phyloP scores from a whole-genome alignment of 2,329 filamentous ascomycete genomes.

The Phaeophleospora eucalypticola region DNA sequence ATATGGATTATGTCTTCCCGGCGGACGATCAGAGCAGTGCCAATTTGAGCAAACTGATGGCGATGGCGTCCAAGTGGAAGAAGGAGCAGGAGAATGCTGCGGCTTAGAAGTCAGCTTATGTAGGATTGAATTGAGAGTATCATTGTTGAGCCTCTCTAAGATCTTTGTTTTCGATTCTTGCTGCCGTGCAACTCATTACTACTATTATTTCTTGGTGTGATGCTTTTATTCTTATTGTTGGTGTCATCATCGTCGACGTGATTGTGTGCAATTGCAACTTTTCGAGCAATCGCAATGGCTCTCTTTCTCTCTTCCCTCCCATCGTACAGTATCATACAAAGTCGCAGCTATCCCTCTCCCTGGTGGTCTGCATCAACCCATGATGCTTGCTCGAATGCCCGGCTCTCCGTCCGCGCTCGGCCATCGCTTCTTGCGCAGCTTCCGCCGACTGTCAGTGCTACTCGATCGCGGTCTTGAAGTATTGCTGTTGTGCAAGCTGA shows the following conservation, averaged over 20 bases:
- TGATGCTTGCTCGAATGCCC: conserved; percentile 8
- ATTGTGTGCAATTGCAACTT: background rate
- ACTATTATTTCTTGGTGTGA: background rate
- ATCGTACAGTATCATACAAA: conserved; percentile 1
- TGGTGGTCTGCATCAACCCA: background rate
- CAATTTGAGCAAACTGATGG: conserved; percentile 77
- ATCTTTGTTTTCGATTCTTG: no score
- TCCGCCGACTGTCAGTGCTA: conserved; percentile 22
- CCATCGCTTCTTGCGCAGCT: conserved; percentile 32
- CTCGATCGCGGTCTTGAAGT: conserved; percentile 17
- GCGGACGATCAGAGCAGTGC: conserved; percentile 73
- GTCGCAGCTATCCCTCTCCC: background rate
- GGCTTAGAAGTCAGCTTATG: no score
- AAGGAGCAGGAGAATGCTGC: conserved; percentile 45
- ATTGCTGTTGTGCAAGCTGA: conserved; percentile 27
- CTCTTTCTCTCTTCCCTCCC: background rate
- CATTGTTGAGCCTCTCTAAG: no score
- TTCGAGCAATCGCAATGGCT: background rate
- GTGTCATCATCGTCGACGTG: background rate
- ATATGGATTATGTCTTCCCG: conserved; percentile 95
- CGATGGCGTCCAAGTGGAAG: conserved; percentile 87
- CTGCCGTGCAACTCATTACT: background rate
- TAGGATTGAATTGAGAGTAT: no score
- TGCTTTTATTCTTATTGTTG: background rate
- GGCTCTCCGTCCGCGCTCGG: conserved; percentile 18